Conservation (phyloP, 2,329 filamentous ascomycete species). For the Penicillium psychrosexuale region DNA sequence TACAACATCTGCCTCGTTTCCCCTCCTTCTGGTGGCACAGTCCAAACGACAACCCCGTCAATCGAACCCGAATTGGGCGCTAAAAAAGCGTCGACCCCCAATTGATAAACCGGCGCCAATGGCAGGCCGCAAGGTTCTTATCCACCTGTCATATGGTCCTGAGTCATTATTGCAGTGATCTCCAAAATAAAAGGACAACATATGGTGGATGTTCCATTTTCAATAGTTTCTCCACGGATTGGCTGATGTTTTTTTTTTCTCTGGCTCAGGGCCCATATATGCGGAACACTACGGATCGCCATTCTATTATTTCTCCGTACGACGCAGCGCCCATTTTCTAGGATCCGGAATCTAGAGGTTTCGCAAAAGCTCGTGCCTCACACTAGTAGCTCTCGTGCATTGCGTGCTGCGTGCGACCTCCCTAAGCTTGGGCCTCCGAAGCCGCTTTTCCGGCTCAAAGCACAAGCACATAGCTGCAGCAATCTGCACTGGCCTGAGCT, state of each 20-base stretch:
- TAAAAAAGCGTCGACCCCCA: constrained; percentile 3
- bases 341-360: background rate
- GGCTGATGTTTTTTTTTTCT: background rate
- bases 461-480: background rate
- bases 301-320: background rate
- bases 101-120: constrained; percentile 15
- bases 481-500: background rate
- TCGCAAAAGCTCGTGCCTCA: constrained; percentile 1
- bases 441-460: background rate
- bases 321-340: too few relatives aligned
- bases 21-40: background rate
- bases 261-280: background rate
- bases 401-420: background rate
- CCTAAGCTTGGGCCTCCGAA: background rate
- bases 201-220: background rate
- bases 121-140: constrained; percentile 4
- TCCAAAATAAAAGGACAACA: background rate
- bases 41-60: background rate
- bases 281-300: constrained; percentile 1
- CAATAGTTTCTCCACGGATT: background rate
- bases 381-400: constrained; percentile 6
- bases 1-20: background rate
- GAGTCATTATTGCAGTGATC: constrained; percentile 5
- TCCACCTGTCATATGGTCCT: constrained; percentile 21
- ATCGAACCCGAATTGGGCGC: background rate